Base-by-base conservation (phyloP, 148 eudicot genomes). In the Amaranthus palmeri region DNA sequence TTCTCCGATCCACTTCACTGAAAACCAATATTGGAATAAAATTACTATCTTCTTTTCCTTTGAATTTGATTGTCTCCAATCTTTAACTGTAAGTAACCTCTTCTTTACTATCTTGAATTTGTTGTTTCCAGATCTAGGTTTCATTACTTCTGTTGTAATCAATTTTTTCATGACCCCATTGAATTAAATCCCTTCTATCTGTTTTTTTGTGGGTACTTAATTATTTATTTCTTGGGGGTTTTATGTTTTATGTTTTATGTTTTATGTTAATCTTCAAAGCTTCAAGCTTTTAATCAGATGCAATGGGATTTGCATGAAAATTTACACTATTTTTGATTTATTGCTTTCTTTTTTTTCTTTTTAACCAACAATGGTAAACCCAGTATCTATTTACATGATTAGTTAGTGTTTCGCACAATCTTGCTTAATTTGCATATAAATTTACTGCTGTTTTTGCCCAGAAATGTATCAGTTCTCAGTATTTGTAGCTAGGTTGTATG, bases 21-120 rank as follows among this genome's bases (percentile, higher is more conserved):
- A 25, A 25, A 25, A 25, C 36, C 36, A 25, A 25, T 25, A 25
- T 25, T 25, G 36, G 36, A 25, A 25, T 25, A 25, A 25, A 25
- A 25, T 25, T 25, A 25, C 36, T 25, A 25, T 25, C 55, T 50
- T 53, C 55, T 17, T 68, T 13, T 59, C 51, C 68, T 3, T 51
- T 50, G 17, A 7, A 71, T 48, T 71, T 17, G 5, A 14, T 50
- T 46, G 42, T 4, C 50, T 72, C 7, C 68, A 36, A 9, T 62
- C 41, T 63, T 25, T 40, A 40, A 44, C 51, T 62, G 77, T 65
- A 59, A 44, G 78, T 60, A 14, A 9, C 60, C 61, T 52, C 36
- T 64, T 15, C 7, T 43, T 53, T 14, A 57, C 72, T 51, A 52
- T 62, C 3, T 5, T 14, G 2, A 44, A 17, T 67, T 12, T 45